Evolutionary conservation across 768 basidiomycete species (phyloP), one percentile per base, ranked within the genome.

Genomic region (Suillus alpinus): DNA sequence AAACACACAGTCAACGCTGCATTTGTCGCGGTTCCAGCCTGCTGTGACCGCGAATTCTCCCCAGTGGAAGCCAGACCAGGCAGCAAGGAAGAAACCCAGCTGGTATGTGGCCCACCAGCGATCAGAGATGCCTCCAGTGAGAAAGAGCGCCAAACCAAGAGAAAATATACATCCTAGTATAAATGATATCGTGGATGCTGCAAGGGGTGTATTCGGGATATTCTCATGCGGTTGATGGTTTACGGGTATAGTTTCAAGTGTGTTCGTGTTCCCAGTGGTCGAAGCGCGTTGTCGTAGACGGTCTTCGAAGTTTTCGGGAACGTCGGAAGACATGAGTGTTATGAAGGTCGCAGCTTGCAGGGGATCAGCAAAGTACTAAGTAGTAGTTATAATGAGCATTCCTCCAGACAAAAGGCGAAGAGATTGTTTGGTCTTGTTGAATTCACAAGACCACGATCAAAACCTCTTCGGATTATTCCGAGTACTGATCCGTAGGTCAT

Each of bases 1-100:
- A 59, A 29, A 81, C 94, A 79, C 71, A 96, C 97, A 98, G 70
- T 95, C 92, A 8, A 97, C 85, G 61, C 87, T 92, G 69, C 94
- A 91, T 76, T 95, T 97, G 57, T 91, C 89, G 43, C 88, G 77
- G 73, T 98, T 98, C 90, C 93, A 98, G 26, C 93, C 93, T 0
- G 95, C 95, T 7, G 97, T 97, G 4, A 95, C 94, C 40, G 89
- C 91, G 69, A 95, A 98, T 73, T 99, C 97, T 13, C 84, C 86
- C 86, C 94, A 90, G 69, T 99, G 97, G 73, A 99, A 99, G 39
- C 81, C 77, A 0, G 92, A 81, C 91, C 93, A 94, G 5, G 88
- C 81, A 37, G 89, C 86, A 43, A 92, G 63, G 72, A 95, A 98
- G 72, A 92, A 86, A 0, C 91, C 93, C 2, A 97, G 79, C 68